phyloP scores from a whole-genome alignment of 805 yeast species.

The Naumovozyma castellii region DNA sequence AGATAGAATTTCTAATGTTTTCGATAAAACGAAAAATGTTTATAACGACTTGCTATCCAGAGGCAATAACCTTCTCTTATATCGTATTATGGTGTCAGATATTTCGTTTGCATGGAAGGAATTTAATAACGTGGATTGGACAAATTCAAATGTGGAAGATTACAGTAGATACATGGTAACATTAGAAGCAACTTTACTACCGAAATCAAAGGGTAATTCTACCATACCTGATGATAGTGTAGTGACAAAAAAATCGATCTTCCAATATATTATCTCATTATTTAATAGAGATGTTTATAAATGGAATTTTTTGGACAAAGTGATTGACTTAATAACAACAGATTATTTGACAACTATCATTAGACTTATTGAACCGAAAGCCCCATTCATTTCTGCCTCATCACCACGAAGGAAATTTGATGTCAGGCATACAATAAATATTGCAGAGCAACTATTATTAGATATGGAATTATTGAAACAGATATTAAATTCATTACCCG shows the following conservation, averaged over 20 bases:
- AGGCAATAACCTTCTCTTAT: slow-evolving; percentile 46
- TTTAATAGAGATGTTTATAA: slow-evolving; percentile 63
- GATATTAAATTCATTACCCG: slow-evolving; percentile 31
- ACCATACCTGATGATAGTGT: neutral
- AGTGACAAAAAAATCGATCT: slow-evolving; percentile 8
- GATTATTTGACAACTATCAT: slow-evolving; percentile 51
- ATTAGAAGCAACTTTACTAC: slow-evolving; percentile 36
- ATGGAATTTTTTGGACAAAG: slow-evolving; percentile 64
- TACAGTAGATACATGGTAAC: slow-evolving; percentile 63
- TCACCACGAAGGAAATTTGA: slow-evolving; percentile 12
- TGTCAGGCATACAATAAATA: slow-evolving; percentile 24
- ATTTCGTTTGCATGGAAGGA: slow-evolving; percentile 74
- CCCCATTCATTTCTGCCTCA: slow-evolving; percentile 37
- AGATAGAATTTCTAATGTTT: slow-evolving; percentile 35
- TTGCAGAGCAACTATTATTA: slow-evolving; percentile 70
- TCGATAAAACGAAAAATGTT: slow-evolving; percentile 46
- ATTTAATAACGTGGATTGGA: slow-evolving; percentile 71
- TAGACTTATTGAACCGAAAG: slow-evolving; percentile 51
- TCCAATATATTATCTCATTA: slow-evolving; percentile 39
- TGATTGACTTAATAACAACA: slow-evolving; percentile 53
- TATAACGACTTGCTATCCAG: slow-evolving; percentile 51
- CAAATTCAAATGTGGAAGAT: slow-evolving; percentile 52
- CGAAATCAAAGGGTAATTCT: slow-evolving; percentile 32
- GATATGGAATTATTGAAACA: slow-evolving; percentile 62
- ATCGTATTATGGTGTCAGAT: slow-evolving; percentile 47